Percentiles rank a stretch among this genome's conserved stretches.
Conservation (phyloP, 768 basidiomycete genomes). For the Podaxis carcinomalis region DNA sequence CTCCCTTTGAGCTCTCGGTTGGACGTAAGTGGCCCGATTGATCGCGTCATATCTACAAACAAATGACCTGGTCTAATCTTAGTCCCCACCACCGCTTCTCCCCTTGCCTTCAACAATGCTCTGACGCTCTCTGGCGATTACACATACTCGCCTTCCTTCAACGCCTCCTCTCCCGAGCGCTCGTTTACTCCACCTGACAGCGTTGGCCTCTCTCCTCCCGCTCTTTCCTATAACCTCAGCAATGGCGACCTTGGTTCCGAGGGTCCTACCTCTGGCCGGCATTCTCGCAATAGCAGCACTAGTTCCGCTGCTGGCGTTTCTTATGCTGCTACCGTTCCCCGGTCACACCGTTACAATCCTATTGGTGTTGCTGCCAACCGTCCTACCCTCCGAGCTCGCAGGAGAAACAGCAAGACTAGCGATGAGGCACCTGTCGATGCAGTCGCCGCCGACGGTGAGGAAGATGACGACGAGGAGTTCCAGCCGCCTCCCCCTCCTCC, state of each 20-base stretch:
- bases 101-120: constrained; percentile 54
- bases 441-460: constrained; percentile 18
- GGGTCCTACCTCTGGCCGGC: constrained; percentile 56
- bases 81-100: constrained; percentile 59
- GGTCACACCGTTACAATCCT: constrained; percentile 79
- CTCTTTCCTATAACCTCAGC: constrained; percentile 63
- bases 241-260: constrained; percentile 75
- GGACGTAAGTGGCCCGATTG: constrained; percentile 44
- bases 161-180: constrained; percentile 53
- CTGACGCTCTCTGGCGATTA: constrained; percentile 54
- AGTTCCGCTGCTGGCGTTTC: constrained; percentile 43
- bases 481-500: constrained; percentile 43
- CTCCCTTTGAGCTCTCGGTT: constrained; percentile 58
- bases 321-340: constrained; percentile 58
- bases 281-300: constrained; percentile 69
- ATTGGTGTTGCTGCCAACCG: constrained; percentile 56
- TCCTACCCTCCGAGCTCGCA: constrained; percentile 46
- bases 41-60: constrained; percentile 4
- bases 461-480: constrained; percentile 76
- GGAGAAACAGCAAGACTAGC: constrained; percentile 45
- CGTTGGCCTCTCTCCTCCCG: constrained; percentile 63
- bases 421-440: constrained; percentile 43
- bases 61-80: constrained; percentile 14
- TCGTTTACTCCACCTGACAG: constrained; percentile 67
- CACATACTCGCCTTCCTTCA: constrained; percentile 50